Evolutionary conservation across 1,284 basidiomycete species (phyloP).

Genomic region (Exobasidium rhododendri): DNA sequence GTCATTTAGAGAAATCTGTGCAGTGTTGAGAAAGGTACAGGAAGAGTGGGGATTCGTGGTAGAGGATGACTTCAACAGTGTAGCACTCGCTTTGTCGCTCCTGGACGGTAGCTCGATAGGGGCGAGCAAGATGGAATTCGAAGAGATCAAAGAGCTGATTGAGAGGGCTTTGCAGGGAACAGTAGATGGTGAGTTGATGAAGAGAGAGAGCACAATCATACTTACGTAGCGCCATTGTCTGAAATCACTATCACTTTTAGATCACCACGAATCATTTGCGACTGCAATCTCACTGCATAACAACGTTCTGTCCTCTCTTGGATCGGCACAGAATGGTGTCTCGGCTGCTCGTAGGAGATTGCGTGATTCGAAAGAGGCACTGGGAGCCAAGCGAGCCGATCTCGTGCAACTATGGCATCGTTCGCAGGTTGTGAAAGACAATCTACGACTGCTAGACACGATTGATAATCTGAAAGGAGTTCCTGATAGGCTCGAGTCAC

Average conservation of each 20-base stretch:
- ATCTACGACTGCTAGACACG: conserved; percentile 40
- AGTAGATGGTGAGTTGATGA: conserved; percentile 25
- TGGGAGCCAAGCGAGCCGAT: conserved; percentile 49
- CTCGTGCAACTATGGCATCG: conserved; percentile 54
- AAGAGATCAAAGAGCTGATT: conserved; percentile 40
- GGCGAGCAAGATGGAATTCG: conserved; percentile 36
- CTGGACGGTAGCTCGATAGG: conserved; percentile 48
- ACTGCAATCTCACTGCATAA: conserved; percentile 53
- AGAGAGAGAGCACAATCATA: conserved; percentile 12
- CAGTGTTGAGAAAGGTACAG: conserved; percentile 49
- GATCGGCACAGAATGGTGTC: conserved; percentile 39
- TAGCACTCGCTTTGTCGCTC: conserved; percentile 44
- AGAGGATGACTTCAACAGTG: conserved; percentile 50
- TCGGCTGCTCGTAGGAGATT: conserved; percentile 36
- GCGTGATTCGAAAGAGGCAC: conserved; percentile 46
- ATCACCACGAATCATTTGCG: conserved; percentile 54
- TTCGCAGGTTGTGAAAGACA: conserved; percentile 48
- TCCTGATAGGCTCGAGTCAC: conserved; percentile 83
- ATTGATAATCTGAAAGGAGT: conserved; percentile 72
- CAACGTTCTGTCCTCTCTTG: conserved; percentile 39
- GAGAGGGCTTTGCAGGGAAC: conserved; percentile 50
- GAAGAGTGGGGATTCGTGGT: conserved; percentile 49
- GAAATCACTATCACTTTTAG: conserved; percentile 8
- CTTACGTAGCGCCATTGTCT: not conserved
- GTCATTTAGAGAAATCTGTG: conserved; percentile 44